These are phyloP conservation scores for Lathyrus tuberosus DNA, from an alignment of 306 rosid genomes.

Conservation along the genomic window DNA sequence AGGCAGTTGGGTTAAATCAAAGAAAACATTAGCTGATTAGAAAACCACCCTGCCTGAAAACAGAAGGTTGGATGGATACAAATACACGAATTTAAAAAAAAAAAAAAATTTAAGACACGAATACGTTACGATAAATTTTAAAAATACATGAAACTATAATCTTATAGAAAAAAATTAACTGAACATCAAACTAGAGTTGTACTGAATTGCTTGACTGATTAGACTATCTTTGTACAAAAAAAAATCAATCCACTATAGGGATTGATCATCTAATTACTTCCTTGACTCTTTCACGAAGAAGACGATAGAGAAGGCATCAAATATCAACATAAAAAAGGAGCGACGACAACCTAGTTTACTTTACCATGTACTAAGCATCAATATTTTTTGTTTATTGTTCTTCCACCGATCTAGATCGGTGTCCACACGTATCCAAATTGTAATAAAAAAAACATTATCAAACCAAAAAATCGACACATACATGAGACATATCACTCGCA, in stretches of 20 bases:
- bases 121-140: not conserved
- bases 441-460: too few relatives aligned
- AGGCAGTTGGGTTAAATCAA: slow-evolving; percentile 25
- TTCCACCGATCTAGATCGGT: not conserved
- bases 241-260: not conserved
- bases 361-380: not conserved
- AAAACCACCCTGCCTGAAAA: not conserved
- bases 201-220: not conserved
- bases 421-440: not conserved
- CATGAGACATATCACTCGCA: too few relatives aligned
- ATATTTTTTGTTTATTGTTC: not conserved
- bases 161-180: not conserved
- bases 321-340: not conserved
- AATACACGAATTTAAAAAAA: not conserved
- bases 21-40: not conserved
- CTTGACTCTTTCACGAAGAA: too few relatives aligned
- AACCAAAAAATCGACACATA: too few relatives aligned
- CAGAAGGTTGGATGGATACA: not conserved
- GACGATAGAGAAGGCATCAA: not conserved
- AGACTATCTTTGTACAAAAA: not conserved
- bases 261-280: too few relatives aligned
- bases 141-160: not conserved
- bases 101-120: not conserved
- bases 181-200: not conserved
- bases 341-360: not conserved